Conservation (phyloP, 2,329 filamentous ascomycete species). For the Albifimbria verrucaria region DNA sequence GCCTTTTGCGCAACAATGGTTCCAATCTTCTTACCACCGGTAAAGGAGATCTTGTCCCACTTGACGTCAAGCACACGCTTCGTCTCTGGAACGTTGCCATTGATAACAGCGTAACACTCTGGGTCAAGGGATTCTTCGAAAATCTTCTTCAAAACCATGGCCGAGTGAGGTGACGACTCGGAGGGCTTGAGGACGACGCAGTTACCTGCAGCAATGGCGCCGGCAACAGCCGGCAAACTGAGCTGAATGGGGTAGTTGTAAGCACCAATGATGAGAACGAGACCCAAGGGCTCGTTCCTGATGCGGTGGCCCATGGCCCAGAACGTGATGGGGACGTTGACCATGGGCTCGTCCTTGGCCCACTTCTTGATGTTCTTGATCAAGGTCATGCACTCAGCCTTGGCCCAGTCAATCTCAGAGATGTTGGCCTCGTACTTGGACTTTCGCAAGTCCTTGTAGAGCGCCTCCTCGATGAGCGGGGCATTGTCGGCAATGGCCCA, state of each 20-base stretch:
- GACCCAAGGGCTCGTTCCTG: slow-evolving; percentile 82
- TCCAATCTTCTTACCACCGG: slow-evolving; percentile 73
- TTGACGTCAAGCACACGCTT: slow-evolving; percentile 80
- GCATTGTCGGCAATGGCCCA: slow-evolving; percentile 85
- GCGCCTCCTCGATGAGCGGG: slow-evolving; percentile 68
- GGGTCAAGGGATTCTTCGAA: slow-evolving; percentile 74
- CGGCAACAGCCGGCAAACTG: slow-evolving; percentile 73
- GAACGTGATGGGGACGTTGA: slow-evolving; percentile 66
- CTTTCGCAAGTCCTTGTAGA: slow-evolving; percentile 76
- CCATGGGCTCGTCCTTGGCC: slow-evolving; percentile 74
- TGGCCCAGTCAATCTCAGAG: slow-evolving; percentile 72
- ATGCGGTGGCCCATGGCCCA: slow-evolving; percentile 70
- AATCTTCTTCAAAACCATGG: slow-evolving; percentile 76
- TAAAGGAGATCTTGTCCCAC: slow-evolving; percentile 99
- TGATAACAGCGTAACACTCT: slow-evolving; percentile 71
- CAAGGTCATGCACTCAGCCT: slow-evolving; percentile 78
- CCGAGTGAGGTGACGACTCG: slow-evolving; percentile 72
- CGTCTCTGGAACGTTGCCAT: slow-evolving; percentile 78
- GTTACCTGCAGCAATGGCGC: slow-evolving; percentile 89
- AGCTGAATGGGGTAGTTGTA: slow-evolving; percentile 94
- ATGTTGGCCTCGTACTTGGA: slow-evolving; percentile 69
- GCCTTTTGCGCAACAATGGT: slow-evolving; percentile 89
- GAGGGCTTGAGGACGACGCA: slow-evolving; percentile 89
- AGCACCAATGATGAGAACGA: slow-evolving; percentile 80
- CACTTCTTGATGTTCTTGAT: slow-evolving; percentile 77